phyloP scores from a whole-genome alignment of 2,329 filamentous ascomycete species.

The Penicillium sp. region DNA sequence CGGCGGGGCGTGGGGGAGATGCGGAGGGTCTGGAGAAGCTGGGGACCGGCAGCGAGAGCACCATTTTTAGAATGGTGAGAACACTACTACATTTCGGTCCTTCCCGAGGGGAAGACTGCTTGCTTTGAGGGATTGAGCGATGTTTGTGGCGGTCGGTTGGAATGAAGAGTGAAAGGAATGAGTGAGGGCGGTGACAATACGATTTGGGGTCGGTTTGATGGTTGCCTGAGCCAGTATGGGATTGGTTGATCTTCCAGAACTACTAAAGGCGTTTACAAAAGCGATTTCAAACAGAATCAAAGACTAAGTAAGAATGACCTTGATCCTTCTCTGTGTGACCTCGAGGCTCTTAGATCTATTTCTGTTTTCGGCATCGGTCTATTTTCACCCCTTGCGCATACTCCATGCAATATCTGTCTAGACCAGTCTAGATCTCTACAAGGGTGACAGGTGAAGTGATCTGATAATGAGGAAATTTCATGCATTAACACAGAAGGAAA shows the following conservation, averaged over 20 bases:
- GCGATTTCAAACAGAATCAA: background rate
- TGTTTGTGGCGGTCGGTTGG: constrained; percentile 2
- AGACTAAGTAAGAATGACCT: background rate
- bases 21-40: constrained; percentile 35
- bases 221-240: background rate
- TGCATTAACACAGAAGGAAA: background rate
- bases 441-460: background rate
- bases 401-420: background rate
- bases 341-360: background rate
- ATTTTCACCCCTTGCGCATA: background rate
- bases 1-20: constrained; percentile 29
- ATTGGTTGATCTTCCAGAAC: background rate
- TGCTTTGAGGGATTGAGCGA: background rate
- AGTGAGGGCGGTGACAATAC: constrained; percentile 5
- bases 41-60: constrained; percentile 39
- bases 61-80: constrained; percentile 30
- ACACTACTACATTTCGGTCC: constrained; percentile 35
- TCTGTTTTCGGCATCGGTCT: background rate
- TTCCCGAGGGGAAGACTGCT: background rate
- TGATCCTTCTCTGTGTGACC: background rate
- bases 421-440: background rate
- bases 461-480: background rate
- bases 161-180: constrained; percentile 2
- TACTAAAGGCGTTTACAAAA: background rate
- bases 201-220: constrained; percentile 2